Conservation (phyloP, 2,329 filamentous ascomycete genomes). For the Xylaria multiplex region DNA sequence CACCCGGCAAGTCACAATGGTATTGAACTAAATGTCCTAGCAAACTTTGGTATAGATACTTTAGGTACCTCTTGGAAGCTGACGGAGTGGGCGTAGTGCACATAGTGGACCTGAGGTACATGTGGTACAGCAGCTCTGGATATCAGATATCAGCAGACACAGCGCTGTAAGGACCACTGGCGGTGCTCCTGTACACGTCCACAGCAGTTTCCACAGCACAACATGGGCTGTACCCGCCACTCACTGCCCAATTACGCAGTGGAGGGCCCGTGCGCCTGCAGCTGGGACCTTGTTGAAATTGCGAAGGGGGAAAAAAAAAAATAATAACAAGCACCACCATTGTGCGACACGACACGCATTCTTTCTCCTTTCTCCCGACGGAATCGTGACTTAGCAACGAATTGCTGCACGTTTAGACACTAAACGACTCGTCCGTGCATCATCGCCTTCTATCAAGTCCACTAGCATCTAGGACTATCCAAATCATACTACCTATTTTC, state of each 20-base stretch:
- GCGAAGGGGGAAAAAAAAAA: constrained; percentile 11
- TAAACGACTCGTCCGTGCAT: constrained; percentile 24
- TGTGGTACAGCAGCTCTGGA: background rate
- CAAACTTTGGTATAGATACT: background rate
- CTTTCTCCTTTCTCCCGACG: constrained; percentile 17
- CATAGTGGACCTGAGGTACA: no score
- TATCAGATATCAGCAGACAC: no score
- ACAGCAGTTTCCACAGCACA: no score
- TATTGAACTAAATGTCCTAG: no score
- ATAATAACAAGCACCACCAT: constrained; percentile 10
- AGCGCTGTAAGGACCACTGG: no score
- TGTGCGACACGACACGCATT: constrained; percentile 29
- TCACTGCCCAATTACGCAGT: constrained; percentile 10
- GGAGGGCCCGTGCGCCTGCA: constrained; percentile 24
- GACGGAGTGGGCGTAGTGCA: no score
- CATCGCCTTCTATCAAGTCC: constrained; percentile 22
- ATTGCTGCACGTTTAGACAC: background rate
- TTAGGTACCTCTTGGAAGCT: background rate
- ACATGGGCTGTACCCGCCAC: background rate
- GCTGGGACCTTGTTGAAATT: constrained; percentile 8
- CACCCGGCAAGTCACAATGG: constrained; percentile 30
- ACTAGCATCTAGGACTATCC: constrained; percentile 15
- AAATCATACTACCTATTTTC: constrained; percentile 23
- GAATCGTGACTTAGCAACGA: constrained; percentile 22
- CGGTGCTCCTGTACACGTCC: no score